Percentiles rank a stretch among this genome's conserved stretches.
These are phyloP conservation scores for Toxoplasma gondii DNA, from an alignment of 169 alveolate species.

Conservation along the genomic window DNA sequence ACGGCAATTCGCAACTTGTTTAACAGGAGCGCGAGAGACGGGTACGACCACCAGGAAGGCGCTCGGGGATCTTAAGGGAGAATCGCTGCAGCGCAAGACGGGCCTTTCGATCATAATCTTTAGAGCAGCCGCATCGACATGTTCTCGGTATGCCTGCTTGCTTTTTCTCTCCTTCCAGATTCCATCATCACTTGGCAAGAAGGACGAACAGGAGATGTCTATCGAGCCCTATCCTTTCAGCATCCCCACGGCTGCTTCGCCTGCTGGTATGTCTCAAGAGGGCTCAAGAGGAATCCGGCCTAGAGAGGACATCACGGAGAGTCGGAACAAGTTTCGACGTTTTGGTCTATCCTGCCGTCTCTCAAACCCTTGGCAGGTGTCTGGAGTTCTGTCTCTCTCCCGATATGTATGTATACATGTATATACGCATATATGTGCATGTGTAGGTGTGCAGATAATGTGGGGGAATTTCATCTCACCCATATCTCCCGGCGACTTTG, in stretches of 20 bases:
- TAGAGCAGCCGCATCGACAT: too few species aligned
- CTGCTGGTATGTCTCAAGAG: conserved; percentile 54
- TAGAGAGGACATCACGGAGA: too few species aligned
- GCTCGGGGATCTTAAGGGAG: too few species aligned
- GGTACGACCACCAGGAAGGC: too few species aligned
- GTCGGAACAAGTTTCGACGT: too few species aligned
- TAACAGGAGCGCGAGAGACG: too few species aligned
- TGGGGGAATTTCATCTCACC: neutral
- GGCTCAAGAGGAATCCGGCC: neutral
- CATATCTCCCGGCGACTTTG: neutral
- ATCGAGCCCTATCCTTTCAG: conserved; percentile 73
- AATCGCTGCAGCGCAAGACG: too few species aligned
- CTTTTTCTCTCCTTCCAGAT: conserved; percentile 7
- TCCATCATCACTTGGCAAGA: conserved; percentile 76
- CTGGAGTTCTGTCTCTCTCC: too few species aligned
- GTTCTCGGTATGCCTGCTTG: neutral
- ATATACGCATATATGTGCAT: neutral
- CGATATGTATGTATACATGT: neutral
- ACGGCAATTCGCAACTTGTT: too few species aligned
- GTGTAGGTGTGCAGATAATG: neutral
- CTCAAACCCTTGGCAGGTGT: too few species aligned
- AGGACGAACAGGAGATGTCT: conserved; percentile 66
- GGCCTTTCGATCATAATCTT: too few species aligned
- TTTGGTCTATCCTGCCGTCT: too few species aligned
- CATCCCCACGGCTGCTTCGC: conserved; percentile 75